These are phyloP conservation scores for Wallacemonas collosoma DNA, from an alignment of 208 protist genomes.

Conservation along the genomic window DNA sequence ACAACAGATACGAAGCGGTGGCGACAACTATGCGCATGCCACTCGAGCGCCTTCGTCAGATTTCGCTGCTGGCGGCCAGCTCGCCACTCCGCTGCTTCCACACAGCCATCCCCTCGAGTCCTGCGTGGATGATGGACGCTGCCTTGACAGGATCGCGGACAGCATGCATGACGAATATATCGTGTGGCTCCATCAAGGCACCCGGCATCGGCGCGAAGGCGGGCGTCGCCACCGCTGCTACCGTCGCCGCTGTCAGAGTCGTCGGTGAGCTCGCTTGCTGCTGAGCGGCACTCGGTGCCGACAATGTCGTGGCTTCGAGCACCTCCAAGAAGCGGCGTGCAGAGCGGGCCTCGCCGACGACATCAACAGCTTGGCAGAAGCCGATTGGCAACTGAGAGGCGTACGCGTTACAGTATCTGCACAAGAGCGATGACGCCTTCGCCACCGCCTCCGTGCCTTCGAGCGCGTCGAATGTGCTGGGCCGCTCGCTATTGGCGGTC, in stretches of 20 bases:
- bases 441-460: neutral
- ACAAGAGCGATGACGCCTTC: neutral
- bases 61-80: too few species aligned
- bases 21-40: too few species aligned
- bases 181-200: constrained; percentile 38
- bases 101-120: constrained; percentile 41
- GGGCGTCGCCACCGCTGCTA: neutral
- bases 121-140: constrained; percentile 35
- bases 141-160: constrained; percentile 29
- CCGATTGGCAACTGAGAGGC: neutral
- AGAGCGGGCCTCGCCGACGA: neutral
- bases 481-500: neutral
- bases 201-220: constrained; percentile 9
- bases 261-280: too few species aligned
- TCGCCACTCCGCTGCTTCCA: constrained; percentile 17
- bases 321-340: constrained; percentile 3
- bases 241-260: neutral
- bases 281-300: neutral
- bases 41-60: too few species aligned
- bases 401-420: neutral
- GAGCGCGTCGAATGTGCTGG: neutral
- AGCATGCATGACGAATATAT: constrained; percentile 35
- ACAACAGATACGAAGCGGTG: too few species aligned
- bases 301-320: neutral
- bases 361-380: neutral